phyloP scores from a whole-genome alignment of 192 early-diverging fungal species.

The Jimgerdemannia flammicorona region DNA sequence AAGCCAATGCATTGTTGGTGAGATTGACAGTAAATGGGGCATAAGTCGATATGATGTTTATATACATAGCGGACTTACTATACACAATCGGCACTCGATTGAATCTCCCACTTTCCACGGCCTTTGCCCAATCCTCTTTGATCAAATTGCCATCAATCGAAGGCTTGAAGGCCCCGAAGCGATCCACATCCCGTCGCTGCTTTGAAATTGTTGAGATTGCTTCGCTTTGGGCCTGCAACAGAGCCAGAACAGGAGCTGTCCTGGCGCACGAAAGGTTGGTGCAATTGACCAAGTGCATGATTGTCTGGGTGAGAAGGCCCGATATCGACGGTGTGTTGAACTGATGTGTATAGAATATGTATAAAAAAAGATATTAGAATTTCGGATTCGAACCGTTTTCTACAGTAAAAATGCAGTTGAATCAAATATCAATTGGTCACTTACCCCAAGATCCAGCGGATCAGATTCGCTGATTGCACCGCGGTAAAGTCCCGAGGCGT shows the following conservation, averaged over 20 bases:
- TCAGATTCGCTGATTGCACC: conserved; percentile 28
- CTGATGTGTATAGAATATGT: not conserved
- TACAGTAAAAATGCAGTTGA: too few relatives aligned
- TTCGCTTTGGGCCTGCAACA: conserved; percentile 18
- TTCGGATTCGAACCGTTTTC: not conserved
- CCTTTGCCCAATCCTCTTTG: conserved; percentile 19
- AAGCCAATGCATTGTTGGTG: not conserved
- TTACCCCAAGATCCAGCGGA: conserved; percentile 2
- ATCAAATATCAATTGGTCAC: not conserved
- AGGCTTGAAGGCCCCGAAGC: conserved; percentile 15
- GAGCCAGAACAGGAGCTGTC: conserved; percentile 1
- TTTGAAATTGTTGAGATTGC: conserved; percentile 5
- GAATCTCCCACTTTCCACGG: conserved; percentile 28
- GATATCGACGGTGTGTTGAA: conserved; percentile 14
- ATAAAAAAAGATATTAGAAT: not conserved
- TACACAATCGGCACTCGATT: conserved; percentile 28
- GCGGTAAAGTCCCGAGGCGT: conserved; percentile 28
- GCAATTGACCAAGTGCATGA: conserved; percentile 13
- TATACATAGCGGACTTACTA: conserved; percentile 14
- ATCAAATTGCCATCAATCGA: conserved; percentile 25
- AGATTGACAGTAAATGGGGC: not conserved
- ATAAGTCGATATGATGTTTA: conserved; percentile 1
- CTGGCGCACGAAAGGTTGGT: conserved; percentile 11
- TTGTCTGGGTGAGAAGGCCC: conserved; percentile 7
- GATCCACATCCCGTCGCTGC: conserved; percentile 14